Evolutionary conservation across 768 basidiomycete species (phyloP), one percentile per base, ranked within the genome.

Genomic region (Boletellus emodensis): DNA sequence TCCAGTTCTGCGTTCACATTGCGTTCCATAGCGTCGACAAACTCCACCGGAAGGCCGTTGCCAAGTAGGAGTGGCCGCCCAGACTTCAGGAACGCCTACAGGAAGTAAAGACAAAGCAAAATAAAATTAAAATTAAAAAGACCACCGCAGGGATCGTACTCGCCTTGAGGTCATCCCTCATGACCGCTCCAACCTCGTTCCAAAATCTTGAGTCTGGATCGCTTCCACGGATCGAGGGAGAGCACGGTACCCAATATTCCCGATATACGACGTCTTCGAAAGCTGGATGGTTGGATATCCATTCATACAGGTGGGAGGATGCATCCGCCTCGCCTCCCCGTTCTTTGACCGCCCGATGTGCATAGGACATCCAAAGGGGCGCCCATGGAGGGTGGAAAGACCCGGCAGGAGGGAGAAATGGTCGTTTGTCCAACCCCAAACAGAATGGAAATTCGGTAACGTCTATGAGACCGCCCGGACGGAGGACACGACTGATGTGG

Each of bases 361-460:
- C 67, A 48, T 80, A 75, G 14, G 75, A 69, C 71, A 87, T 75
- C 80, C 82, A 87, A 13, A 79, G 78, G 14, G 83, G 72, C 54
- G 79, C 70, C 80, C 81, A 87, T 0, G 85, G 82, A 6, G 72
- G 71, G 3, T 67, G 70, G 34, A 80, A 61, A 42, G 72, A 60
- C 30, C 75, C 68, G 0, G 74, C 69, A 6, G 72, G 72, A 2
- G 72, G 58, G n/a, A 74, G 60, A 36, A 84, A 65, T 4, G 71
- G 73, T 18, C 63, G 62, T 55, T 75, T 74, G 51, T 84, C 67
- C 15, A 49, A 49, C 55, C 82, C 84, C 56, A 80, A 70, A 49
- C 69, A 62, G 60, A 86, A 90, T 45, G 86, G 85, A 59, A 81
- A 86, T 69, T 91, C 89, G 46, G 78, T 69, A 14, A 89, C 53